These are phyloP conservation scores for Populus hybrid DNA, from an alignment of 441 rosid genomes.

Conservation along the genomic window DNA sequence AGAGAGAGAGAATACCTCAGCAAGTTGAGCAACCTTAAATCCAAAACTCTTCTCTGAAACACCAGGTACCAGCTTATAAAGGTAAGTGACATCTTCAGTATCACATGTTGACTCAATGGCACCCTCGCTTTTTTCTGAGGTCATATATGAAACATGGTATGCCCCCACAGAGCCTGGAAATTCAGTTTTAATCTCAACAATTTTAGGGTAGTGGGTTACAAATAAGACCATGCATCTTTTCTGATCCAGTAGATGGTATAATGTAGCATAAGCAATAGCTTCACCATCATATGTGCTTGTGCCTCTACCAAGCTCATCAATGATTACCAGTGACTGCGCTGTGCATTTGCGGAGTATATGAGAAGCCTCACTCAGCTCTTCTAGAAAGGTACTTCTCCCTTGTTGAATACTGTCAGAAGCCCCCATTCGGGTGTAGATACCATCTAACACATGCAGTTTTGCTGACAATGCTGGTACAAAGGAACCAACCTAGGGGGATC, in stretches of 20 bases:
- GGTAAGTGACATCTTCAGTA: conserved; percentile 74
- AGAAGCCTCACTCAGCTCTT: conserved; percentile 85
- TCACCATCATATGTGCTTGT: conserved; percentile 95
- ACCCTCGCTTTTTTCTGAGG: conserved; percentile 32
- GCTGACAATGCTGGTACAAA: conserved; percentile 86
- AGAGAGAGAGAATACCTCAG: conserved; percentile 51
- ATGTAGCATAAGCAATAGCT: conserved; percentile 87
- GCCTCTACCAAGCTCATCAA: conserved; percentile 96
- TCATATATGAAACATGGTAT: conserved; percentile 88
- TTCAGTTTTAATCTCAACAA: conserved; percentile 50
- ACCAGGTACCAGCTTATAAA: conserved; percentile 82
- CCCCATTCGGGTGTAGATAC: conserved; percentile 88
- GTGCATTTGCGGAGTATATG: conserved; percentile 70
- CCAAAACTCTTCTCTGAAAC: conserved; percentile 85
- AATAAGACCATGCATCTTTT: conserved; percentile 81
- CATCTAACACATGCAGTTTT: conserved; percentile 73
- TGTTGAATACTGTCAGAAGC: conserved; percentile 94
- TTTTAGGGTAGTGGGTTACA: conserved; percentile 91
- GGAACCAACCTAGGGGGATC: conserved; percentile 79
- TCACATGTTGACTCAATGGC: conserved; percentile 25
- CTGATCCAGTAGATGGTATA: conserved; percentile 62
- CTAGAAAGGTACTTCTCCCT: conserved; percentile 88
- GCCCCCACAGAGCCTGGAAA: conserved; percentile 61
- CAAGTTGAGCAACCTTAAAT: conserved; percentile 85
- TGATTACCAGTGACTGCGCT: conserved; percentile 64